A percentile compares a stretch with the other conserved stretches of the same genome.
Evolutionary conservation across 1,284 basidiomycete species (phyloP).

Genomic region (Ustilago xerochloae): DNA sequence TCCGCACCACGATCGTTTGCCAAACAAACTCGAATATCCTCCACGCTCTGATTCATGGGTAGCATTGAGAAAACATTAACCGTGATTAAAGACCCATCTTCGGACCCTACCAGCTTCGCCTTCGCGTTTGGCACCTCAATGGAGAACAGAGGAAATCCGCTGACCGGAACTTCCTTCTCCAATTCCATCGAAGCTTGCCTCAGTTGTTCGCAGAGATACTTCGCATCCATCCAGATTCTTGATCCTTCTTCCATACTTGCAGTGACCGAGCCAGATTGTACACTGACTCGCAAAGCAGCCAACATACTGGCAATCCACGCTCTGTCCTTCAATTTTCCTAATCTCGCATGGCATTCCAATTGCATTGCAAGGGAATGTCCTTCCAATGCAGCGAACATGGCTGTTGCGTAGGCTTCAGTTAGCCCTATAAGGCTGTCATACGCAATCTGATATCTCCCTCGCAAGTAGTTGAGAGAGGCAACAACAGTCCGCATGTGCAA

Average conservation of each 20-base stretch:
- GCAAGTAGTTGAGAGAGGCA: slow-evolving; percentile 79
- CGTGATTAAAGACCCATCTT: slow-evolving; percentile 53
- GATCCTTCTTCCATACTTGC: slow-evolving; percentile 5
- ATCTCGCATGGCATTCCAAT: slow-evolving; percentile 74
- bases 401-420: slow-evolving; percentile 70
- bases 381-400: slow-evolving; percentile 81
- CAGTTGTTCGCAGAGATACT: slow-evolving; percentile 37
- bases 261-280: background rate
- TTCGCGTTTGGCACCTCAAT: slow-evolving; percentile 15
- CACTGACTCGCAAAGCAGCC: slow-evolving; percentile 26
- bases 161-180: slow-evolving; percentile 54
- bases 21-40: slow-evolving; percentile 59
- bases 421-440: slow-evolving; percentile 23
- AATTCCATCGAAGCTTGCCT: slow-evolving; percentile 24
- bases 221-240: slow-evolving; percentile 31
- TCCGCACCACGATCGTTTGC: slow-evolving; percentile 32
- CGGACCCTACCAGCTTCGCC: slow-evolving; percentile 20
- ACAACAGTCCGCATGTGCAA: slow-evolving; percentile 83
- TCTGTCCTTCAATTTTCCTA: slow-evolving; percentile 74
- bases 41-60: slow-evolving; percentile 42
- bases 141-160: slow-evolving; percentile 42
- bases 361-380: slow-evolving; percentile 79
- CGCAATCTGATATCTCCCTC: slow-evolving; percentile 19
- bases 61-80: slow-evolving; percentile 46
- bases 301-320: slow-evolving; percentile 77